Conservation (phyloP, 495 filamentous ascomycete genomes). For the Podospora bellae-mahoneyi region DNA sequence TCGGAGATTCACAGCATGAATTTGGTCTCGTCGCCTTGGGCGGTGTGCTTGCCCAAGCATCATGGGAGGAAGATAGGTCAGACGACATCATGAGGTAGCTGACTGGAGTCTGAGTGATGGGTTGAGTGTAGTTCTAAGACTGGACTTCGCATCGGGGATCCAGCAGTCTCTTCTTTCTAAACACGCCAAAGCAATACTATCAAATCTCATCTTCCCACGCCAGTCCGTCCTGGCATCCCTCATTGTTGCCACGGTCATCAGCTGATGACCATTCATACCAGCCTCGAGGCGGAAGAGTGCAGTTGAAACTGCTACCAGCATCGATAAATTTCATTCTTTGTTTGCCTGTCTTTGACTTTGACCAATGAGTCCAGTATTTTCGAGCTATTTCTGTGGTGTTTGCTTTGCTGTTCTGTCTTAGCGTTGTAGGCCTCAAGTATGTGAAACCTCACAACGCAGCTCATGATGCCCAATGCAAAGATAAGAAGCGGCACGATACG, state of each 20-base stretch:
- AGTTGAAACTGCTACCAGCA: not conserved
- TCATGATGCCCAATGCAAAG: not conserved
- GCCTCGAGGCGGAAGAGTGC: not conserved
- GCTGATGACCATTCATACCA: no score
- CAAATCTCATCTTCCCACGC: conserved; percentile 28
- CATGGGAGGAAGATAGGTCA: not conserved
- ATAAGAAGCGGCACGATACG: not conserved
- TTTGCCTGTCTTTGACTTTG: not conserved
- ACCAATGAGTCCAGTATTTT: not conserved
- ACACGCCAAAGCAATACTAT: not conserved
- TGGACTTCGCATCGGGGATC: not conserved
- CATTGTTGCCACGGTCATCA: not conserved
- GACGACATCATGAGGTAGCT: not conserved
- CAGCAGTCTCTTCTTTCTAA: not conserved
- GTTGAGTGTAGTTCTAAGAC: no score
- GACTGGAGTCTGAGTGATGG: not conserved
- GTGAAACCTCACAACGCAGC: not conserved
- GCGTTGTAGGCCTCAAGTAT: not conserved
- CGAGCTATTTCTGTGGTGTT: not conserved
- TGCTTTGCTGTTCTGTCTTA: not conserved
- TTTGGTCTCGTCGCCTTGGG: not conserved
- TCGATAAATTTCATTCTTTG: not conserved
- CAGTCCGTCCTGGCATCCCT: conserved; percentile 17
- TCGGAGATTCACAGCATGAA: not conserved
- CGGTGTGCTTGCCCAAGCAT: not conserved